A percentile compares a stretch with the other conserved stretches of the same genome.
These are phyloP conservation scores for Lepiota subincarnata DNA, from an alignment of 768 basidiomycete species.

Conservation along the genomic window DNA sequence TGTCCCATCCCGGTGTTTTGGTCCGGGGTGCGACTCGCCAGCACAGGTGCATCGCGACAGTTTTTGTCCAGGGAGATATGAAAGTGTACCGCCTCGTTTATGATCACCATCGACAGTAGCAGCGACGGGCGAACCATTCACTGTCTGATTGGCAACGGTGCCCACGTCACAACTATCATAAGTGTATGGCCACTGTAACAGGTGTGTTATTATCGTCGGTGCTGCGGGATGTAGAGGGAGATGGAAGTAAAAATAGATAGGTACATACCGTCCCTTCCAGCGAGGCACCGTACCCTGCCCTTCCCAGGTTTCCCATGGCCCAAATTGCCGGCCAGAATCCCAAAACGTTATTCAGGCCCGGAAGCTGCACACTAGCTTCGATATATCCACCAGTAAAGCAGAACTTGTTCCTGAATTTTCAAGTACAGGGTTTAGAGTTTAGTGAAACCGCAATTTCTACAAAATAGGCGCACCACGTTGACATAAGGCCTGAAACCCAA, in stretches of 20 bases:
- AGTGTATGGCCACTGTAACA: constrained; percentile 70
- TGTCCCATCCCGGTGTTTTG: constrained; percentile 64
- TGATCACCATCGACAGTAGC: constrained; percentile 58
- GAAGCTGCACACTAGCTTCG: constrained; percentile 59
- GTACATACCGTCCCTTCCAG: constrained; percentile 69
- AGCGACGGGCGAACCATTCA: constrained; percentile 62
- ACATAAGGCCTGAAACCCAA: constrained; percentile 36
- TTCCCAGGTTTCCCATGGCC: constrained; percentile 66
- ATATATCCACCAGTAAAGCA: constrained; percentile 85
- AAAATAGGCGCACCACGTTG: constrained; percentile 33
- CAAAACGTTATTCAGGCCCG: constrained; percentile 60
- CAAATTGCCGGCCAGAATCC: constrained; percentile 81
- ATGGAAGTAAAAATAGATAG: neutral
- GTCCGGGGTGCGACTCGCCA: constrained; percentile 82
- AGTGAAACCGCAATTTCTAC: constrained; percentile 16
- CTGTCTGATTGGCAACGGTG: constrained; percentile 76
- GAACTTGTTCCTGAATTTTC: constrained; percentile 67
- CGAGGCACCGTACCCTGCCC: constrained; percentile 83
- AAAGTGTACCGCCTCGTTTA: constrained; percentile 43
- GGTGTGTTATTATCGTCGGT: neutral
- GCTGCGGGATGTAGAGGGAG: neutral
- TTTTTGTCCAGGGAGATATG: constrained; percentile 76
- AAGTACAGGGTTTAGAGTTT: constrained; percentile 24
- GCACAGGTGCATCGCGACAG: constrained; percentile 84
- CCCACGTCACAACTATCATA: constrained; percentile 85